These are phyloP conservation scores for Aspergillus awamori DNA, from an alignment of 2,329 filamentous ascomycete genomes.

Conservation along the genomic window DNA sequence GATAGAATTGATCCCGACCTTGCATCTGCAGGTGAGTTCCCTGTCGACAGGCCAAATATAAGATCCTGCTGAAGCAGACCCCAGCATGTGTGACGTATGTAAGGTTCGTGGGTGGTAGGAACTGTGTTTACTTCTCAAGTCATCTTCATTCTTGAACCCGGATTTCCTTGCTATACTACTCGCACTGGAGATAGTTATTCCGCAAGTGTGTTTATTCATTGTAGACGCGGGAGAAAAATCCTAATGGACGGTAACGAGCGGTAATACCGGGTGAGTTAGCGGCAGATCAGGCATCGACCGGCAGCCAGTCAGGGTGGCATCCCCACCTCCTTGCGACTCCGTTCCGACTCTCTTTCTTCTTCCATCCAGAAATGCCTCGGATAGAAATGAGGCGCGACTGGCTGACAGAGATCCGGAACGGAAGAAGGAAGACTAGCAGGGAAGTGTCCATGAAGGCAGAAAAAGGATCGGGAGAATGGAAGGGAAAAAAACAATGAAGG, in stretches of 20 bases:
- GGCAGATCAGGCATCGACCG: constrained; percentile 25
- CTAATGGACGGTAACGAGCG: background rate
- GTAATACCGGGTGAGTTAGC: constrained; percentile 12
- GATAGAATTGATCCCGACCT: background rate
- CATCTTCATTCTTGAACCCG: too few relatives aligned
- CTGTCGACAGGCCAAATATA: constrained; percentile 12
- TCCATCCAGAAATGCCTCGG: background rate
- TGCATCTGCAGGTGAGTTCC: constrained; percentile 16
- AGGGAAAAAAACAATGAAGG: background rate
- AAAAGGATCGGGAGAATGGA: constrained; percentile 2
- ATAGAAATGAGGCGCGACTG: background rate
- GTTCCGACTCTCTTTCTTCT: constrained; percentile 14
- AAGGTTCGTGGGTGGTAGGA: background rate
- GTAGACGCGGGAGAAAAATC: too few relatives aligned
- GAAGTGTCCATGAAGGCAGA: background rate
- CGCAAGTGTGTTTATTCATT: too few relatives aligned
- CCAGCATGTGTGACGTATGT: constrained; percentile 9
- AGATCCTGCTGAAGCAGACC: constrained; percentile 2
- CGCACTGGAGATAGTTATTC: too few relatives aligned
- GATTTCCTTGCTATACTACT: too few relatives aligned
- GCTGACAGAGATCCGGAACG: background rate
- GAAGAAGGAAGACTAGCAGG: background rate
- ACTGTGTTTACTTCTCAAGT: too few relatives aligned
- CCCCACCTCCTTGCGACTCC: constrained; percentile 15
- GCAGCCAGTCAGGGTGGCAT: constrained; percentile 17